Evolutionary conservation across 2,329 filamentous ascomycete species (phyloP), one percentile per base, ranked within the genome.

Genomic region (Teratosphaeria zuluensis): DNA sequence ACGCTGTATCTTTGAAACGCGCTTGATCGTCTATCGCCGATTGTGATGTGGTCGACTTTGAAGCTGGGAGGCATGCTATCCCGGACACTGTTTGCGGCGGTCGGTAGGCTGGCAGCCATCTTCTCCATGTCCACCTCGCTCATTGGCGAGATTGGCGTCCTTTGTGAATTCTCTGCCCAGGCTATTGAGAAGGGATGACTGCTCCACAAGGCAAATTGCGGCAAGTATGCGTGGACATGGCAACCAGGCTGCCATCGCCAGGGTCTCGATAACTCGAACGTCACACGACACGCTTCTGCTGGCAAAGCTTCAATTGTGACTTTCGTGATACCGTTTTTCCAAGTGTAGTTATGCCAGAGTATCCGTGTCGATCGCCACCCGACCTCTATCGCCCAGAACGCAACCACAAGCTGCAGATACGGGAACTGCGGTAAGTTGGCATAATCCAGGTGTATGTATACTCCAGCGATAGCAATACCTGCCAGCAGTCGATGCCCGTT

Each of bases 401-500:
- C 69, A 64, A 95, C 78, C 59, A 91, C 81, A 35, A 85, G 83
- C 61, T 90, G 78, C 66, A 96, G 80, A 79, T 88, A 95, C 1
- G 85, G 80, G 53, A 88, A 78, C 69, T 92, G 88, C 2, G 87
- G 77, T 8, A 90, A 76, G 3, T 78, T 73, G 31, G 89, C 83
- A 9, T 88, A 77, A 52, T 83, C 79, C 67, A 90, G 84, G 76
- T 97, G 94, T 42, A 92, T 77, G 81, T 86, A 94, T 8, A 92
- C 85, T 67, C 85, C 86, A 58, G 83, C 78, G 55, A 96, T 82
- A 54, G 80, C 77, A 57, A 89, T 70, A 38, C 87, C 73, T 46
- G 86, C 90, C 55, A 95, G 76, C 42, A 89, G 73, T 65, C 95
- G 91, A 75, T 97, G 94, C 32, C 87, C 75, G 70, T 89, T 90